Evolutionary conservation across 1,139 yeast genomes (phyloP), one percentile per base, ranked within the genome.

Genomic region (Starmera stellimalicola): DNA sequence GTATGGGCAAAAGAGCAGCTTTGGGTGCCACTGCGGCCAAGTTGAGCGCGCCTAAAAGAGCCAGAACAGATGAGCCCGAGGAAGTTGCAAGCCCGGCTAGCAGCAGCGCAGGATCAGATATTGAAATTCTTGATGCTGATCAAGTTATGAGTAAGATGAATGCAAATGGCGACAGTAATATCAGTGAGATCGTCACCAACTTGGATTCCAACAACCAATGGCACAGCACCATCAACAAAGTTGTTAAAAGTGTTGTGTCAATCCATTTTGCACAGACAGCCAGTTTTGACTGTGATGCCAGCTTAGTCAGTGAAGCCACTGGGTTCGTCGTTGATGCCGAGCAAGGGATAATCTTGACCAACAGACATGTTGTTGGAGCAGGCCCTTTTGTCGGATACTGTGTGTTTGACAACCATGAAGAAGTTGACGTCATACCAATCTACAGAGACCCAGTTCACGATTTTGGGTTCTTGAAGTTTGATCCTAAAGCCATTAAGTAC

Each of bases 401-500:
- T 0, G 88, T 88, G 2, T 87, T 87, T 52, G 95, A 88, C 53
- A 88, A 88, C 54, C 96, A 88, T 55, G 97, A 88, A 58, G 95
- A 88, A 58, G 84, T 87, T 33, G 85, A 78, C 33, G 94, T 85
- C 6, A 74, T 70, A 37, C 94, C 95, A 6, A 72, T 80, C 24
- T 81, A 77, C 51, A 77, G 78, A 68, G 95, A 71, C 63, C 95
- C 87, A 31, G 84, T 78, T 44, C 95, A 78, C 64, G 96, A 73
- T 55, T 84, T 87, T 54, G 91, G 91, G 11, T 77, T 80, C 45
- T 65, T 88, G 43, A 71, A 77, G 54, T 88, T 84, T 48, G 74
- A 85, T 47, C 91, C 94, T 11, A 49, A 57, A 17, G 66, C 65
- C 23, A 73, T 88, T 40, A 82, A 81, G 55, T 81, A 87, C 52